These are phyloP conservation scores for Phytophthora colocasiae DNA, from an alignment of 352 stramenopile genomes.

Conservation along the genomic window DNA sequence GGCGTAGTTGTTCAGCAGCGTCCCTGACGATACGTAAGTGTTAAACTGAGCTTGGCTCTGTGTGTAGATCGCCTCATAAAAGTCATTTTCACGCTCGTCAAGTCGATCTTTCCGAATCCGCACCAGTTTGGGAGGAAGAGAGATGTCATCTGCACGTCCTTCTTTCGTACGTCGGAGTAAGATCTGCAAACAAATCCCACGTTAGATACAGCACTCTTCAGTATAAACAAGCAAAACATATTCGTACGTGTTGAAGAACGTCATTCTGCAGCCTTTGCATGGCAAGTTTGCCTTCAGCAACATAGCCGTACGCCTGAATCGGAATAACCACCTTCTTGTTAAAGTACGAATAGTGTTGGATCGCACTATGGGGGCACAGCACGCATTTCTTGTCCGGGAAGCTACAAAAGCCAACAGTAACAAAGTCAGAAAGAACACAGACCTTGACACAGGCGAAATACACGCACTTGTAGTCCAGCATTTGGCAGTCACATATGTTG, in stretches of 20 bases:
- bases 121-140: constrained; percentile 89
- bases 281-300: constrained; percentile 92
- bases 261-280: constrained; percentile 98
- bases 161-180: constrained; percentile 98
- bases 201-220: constrained; percentile 2
- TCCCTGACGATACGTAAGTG: constrained; percentile 97
- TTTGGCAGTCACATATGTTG: constrained; percentile 94
- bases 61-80: constrained; percentile 99
- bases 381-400: constrained; percentile 89
- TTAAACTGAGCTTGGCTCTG: constrained; percentile 98
- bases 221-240: background rate
- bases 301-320: constrained; percentile 96
- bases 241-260: constrained; percentile 87
- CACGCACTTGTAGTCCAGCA: constrained; percentile 95
- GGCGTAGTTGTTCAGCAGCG: constrained; percentile 99
- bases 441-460: background rate
- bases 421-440: constrained; percentile 24
- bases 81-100: constrained; percentile 96
- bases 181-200: constrained; percentile 62
- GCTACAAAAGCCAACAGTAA: constrained; percentile 28
- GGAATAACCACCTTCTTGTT: constrained; percentile 99
- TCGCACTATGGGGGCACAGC: constrained; percentile 93
- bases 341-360: constrained; percentile 98
- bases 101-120: constrained; percentile 85
- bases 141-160: constrained; percentile 96